A percentile compares a stretch with the other conserved stretches of the same genome.
Evolutionary conservation across 495 filamentous ascomycete species (phyloP).

Genomic region (Talaromyces proteolyticus): DNA sequence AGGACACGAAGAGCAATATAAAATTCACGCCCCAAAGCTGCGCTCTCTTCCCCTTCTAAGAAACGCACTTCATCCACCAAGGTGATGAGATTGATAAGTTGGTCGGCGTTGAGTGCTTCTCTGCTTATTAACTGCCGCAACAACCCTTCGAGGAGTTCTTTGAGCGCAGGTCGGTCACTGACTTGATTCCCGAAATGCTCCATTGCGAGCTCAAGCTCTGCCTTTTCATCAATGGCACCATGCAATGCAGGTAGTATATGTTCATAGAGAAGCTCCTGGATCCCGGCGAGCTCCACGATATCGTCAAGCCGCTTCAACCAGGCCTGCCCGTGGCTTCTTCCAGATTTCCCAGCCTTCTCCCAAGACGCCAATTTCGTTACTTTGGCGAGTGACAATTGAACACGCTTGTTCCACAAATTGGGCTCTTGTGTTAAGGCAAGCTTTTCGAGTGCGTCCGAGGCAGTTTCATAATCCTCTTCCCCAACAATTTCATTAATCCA

Average conservation of each 20-base stretch:
- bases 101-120: constrained; percentile 57
- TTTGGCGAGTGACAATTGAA: constrained; percentile 84
- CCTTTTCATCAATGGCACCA: constrained; percentile 69
- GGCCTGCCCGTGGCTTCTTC: constrained; percentile 19
- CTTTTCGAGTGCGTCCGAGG: constrained; percentile 58
- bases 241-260: constrained; percentile 50
- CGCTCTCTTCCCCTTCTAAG: constrained; percentile 24
- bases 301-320: constrained; percentile 46
- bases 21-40: constrained; percentile 50
- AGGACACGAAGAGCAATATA: constrained; percentile 67
- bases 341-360: constrained; percentile 19
- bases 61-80: constrained; percentile 45
- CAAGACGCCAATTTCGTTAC: constrained; percentile 63
- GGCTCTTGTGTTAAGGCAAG: constrained; percentile 61
- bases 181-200: constrained; percentile 55
- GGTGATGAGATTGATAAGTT: constrained; percentile 78
- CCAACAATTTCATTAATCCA: constrained; percentile 90
- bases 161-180: constrained; percentile 56
- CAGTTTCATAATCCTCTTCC: constrained; percentile 64
- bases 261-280: constrained; percentile 71
- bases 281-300: constrained; percentile 55
- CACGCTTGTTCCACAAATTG: constrained; percentile 82
- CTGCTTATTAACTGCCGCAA: constrained; percentile 62
- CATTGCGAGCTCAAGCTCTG: constrained; percentile 67
- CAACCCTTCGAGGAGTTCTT: constrained; percentile 56